phyloP scores from a whole-genome alignment of 202 grass and related monocot species.

The Zizania palustris region DNA sequence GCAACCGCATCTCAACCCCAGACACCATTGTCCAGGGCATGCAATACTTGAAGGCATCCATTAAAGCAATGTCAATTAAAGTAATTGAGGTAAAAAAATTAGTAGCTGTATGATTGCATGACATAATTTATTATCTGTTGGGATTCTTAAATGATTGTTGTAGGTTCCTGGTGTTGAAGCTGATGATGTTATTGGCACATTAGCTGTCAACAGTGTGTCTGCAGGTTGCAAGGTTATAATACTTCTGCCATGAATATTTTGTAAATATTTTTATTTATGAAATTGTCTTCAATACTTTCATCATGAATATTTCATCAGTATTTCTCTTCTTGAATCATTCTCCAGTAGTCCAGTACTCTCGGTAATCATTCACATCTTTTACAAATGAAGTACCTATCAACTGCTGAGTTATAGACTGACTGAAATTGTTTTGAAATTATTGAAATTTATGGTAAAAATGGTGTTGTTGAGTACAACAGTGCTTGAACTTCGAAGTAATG shows the following conservation, averaged over 20 bases:
- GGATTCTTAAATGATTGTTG: slow-evolving; percentile 46
- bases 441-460: slow-evolving; percentile 5
- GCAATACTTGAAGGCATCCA: slow-evolving; percentile 96
- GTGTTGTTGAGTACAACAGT: neutral
- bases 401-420: neutral
- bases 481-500: no score
- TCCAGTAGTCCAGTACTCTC: neutral
- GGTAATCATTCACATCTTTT: neutral
- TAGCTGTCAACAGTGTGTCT: slow-evolving; percentile 90
- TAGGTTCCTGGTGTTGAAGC: slow-evolving; percentile 99
- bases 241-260: slow-evolving; percentile 20
- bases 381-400: neutral
- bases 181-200: slow-evolving; percentile 97
- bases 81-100: slow-evolving; percentile 82
- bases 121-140: slow-evolving; percentile 19
- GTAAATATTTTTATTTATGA: slow-evolving; percentile 4
- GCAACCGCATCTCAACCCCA: slow-evolving; percentile 82
- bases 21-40: slow-evolving; percentile 90
- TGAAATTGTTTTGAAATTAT: neutral
- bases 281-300: neutral
- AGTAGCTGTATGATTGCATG: slow-evolving; percentile 10
- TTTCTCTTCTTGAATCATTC: neutral
- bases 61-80: slow-evolving; percentile 95
- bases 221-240: slow-evolving; percentile 76
- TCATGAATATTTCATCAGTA: slow-evolving; percentile 1